These are phyloP conservation scores for Stereocaulon alpinum DNA, from an alignment of 495 filamentous ascomycete genomes.

Conservation along the genomic window DNA sequence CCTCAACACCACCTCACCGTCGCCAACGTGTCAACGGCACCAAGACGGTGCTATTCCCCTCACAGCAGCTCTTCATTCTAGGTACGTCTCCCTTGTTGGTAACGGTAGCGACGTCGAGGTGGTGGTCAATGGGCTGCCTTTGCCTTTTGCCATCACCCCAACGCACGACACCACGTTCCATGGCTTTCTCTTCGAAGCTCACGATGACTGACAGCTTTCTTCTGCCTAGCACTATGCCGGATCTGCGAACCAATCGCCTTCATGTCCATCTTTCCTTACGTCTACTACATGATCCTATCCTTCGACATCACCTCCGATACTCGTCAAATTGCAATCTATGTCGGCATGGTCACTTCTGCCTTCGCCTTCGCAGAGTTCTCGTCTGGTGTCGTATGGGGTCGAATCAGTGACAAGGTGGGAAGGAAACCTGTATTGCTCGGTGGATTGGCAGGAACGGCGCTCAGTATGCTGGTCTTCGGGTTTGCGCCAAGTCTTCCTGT, in stretches of 20 bases:
- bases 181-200: neutral
- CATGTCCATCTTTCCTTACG: slow-evolving; percentile 99
- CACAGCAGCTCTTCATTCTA: slow-evolving; percentile 15
- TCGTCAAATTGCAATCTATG: slow-evolving; percentile 78
- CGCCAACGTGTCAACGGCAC: neutral
- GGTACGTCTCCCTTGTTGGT: slow-evolving; percentile 8
- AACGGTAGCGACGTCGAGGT: neutral
- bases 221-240: slow-evolving; percentile 64
- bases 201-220: slow-evolving; percentile 28
- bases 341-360: slow-evolving; percentile 90
- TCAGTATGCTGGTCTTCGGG: slow-evolving; percentile 91
- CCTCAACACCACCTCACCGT: neutral
- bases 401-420: slow-evolving; percentile 83
- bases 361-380: slow-evolving; percentile 95
- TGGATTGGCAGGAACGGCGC: slow-evolving; percentile 75
- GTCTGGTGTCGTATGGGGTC: slow-evolving; percentile 82
- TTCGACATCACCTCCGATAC: slow-evolving; percentile 76
- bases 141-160: neutral
- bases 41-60: slow-evolving; percentile 9
- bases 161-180: neutral
- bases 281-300: slow-evolving; percentile 93
- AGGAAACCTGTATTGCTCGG: slow-evolving; percentile 86
- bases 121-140: neutral
- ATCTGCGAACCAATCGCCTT: slow-evolving; percentile 99
- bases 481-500: slow-evolving; percentile 76